These are phyloP conservation scores for Starmera amethionina DNA, from an alignment of 805 yeast species.

Conservation along the genomic window DNA sequence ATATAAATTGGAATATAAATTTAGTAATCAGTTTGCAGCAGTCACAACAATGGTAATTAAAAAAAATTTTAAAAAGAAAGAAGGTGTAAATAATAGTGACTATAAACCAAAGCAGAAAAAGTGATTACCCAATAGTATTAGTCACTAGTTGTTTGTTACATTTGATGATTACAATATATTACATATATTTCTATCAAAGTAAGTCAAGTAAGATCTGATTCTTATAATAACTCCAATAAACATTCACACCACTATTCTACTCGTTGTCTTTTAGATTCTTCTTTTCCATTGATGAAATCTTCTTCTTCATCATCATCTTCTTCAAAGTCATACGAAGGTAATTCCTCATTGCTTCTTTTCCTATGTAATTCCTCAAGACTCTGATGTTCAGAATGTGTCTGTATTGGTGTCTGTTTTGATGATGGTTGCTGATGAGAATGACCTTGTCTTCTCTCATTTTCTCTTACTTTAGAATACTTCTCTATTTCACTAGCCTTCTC, in stretches of 20 bases:
- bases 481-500: slow-evolving; percentile 48
- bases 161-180: too few relatives aligned
- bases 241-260: neutral
- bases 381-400: slow-evolving; percentile 1
- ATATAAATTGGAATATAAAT: too few relatives aligned
- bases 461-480: slow-evolving; percentile 54
- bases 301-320: slow-evolving; percentile 16
- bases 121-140: too few relatives aligned
- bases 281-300: slow-evolving; percentile 7
- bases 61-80: too few relatives aligned
- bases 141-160: too few relatives aligned
- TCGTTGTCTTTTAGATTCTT: neutral
- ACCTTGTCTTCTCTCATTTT: slow-evolving; percentile 14
- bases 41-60: too few relatives aligned
- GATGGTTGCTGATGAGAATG: slow-evolving; percentile 1
- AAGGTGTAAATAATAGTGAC: too few relatives aligned
- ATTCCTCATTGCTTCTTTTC: slow-evolving; percentile 17
- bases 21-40: too few relatives aligned
- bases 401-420: slow-evolving; percentile 1
- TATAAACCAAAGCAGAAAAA: too few relatives aligned
- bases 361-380: slow-evolving; percentile 5
- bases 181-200: too few relatives aligned
- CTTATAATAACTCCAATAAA: too few relatives aligned
- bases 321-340: slow-evolving; percentile 33
- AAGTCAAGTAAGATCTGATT: too few relatives aligned